Conservation (phyloP, 176 grass and related monocot genomes). For the Paspalum vaginatum region DNA sequence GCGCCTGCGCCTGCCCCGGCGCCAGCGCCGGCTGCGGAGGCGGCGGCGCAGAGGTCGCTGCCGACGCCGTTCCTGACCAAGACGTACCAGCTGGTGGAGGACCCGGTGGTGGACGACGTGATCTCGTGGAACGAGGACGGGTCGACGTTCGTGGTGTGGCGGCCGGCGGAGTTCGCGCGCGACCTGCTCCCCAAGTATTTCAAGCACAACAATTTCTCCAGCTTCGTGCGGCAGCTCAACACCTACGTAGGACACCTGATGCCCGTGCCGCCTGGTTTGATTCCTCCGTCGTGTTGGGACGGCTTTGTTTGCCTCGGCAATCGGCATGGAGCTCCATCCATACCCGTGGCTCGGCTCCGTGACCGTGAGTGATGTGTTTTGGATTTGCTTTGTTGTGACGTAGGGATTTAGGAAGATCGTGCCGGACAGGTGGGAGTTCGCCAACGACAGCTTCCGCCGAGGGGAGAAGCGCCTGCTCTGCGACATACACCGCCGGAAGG, state of each 20-base stretch:
- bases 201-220: conserved; percentile 99
- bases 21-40: conserved; percentile 8
- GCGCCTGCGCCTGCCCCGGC: not conserved
- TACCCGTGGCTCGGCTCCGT: too few relatives aligned
- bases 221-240: conserved; percentile 96
- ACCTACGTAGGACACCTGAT: conserved; percentile 63
- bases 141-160: conserved; percentile 89
- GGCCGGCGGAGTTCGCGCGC: conserved; percentile 82
- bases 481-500: conserved; percentile 83
- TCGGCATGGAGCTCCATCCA: conserved; percentile 14
- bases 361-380: conserved; percentile 22
- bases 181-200: conserved; percentile 94
- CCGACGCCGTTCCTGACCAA: conserved; percentile 96
- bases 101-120: conserved; percentile 79
- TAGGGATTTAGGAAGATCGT: conserved; percentile 95
- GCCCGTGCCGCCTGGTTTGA: not conserved
- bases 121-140: conserved; percentile 95
- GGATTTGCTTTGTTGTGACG: conserved; percentile 48
- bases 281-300: not conserved
- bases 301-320: not conserved
- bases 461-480: conserved; percentile 72
- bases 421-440: conserved; percentile 86
- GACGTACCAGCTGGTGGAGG: conserved; percentile 89
- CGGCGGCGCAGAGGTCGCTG: conserved; percentile 65
- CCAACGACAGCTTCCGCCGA: conserved; percentile 76